Evolutionary conservation across 176 grass and related monocot species (phyloP).

Genomic region (Urochloa ruziziensis): DNA sequence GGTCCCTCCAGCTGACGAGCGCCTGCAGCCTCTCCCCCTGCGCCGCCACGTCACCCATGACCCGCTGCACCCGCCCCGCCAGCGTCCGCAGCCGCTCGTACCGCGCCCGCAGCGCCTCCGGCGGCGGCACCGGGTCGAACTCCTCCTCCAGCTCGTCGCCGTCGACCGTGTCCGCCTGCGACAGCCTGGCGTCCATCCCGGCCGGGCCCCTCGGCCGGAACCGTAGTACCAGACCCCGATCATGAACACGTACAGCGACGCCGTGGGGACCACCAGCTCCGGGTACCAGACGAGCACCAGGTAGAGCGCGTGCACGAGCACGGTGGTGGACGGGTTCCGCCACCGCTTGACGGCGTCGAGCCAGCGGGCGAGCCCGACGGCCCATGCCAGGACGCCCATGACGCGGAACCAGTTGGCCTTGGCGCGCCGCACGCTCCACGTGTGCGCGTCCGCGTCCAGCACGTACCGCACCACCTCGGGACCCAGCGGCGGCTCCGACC

Average conservation of each 20-base stretch:
- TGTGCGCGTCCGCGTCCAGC: constrained; percentile 80
- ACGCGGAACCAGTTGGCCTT: constrained; percentile 99
- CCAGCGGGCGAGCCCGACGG: constrained; percentile 88
- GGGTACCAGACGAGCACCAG: constrained; percentile 97
- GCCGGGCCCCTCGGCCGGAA: constrained; percentile 74
- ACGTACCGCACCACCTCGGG: constrained; percentile 82
- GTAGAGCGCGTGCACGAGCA: constrained; percentile 88
- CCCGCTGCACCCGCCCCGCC: constrained; percentile 80
- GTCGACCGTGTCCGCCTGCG: constrained; percentile 92
- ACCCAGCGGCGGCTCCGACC: constrained; percentile 85
- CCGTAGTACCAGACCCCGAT: constrained; percentile 91
- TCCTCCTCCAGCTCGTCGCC: constrained; percentile 93
- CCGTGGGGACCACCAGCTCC: constrained; percentile 89
- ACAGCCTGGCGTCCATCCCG: constrained; percentile 86
- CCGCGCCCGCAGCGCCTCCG: constrained; percentile 42
- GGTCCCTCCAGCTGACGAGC: constrained; percentile 96
- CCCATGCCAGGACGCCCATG: constrained; percentile 98
- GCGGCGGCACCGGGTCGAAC: constrained; percentile 77
- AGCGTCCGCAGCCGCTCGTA: constrained; percentile 84
- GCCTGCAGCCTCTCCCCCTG: constrained; percentile 96
- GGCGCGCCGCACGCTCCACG: constrained; percentile 90
- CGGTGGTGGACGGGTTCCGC: constrained; percentile 69
- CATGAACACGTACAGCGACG: constrained; percentile 82
- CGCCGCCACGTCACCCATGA: constrained; percentile 90
- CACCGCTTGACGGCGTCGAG: constrained; percentile 68